Evolutionary conservation across 2,329 filamentous ascomycete species (phyloP), one percentile per base, ranked within the genome.

Genomic region (Sclerotinia trifoliorum): DNA sequence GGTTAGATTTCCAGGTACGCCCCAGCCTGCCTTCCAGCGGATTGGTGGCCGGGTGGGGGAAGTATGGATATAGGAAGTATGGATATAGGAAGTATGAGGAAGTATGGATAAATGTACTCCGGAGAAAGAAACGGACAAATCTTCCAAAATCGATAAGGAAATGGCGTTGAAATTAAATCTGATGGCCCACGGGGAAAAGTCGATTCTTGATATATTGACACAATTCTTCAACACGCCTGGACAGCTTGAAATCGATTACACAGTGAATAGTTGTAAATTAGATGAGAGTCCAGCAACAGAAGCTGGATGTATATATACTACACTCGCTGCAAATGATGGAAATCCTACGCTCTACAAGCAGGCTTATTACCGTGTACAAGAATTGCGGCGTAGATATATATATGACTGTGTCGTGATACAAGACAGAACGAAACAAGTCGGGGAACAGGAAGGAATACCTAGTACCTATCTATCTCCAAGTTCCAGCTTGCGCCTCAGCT

Each of bases 401-500:
- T 42, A 58, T 15, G 55, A 26, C 17, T 19, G 21, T n/a, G 11
- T 46, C 57, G 55, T 13, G 35, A 58, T 44, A 26, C 55, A 58
- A 58, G 55, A 57, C 35, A 58, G 24, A 26, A 11, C 35, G 39
- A 58, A 39, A 39, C 55, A 39, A 56, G n/a, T 35, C 54, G 39
- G 44, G 11, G 11, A 26, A 58, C 24, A 57, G 55, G 55, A 42
- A 57, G 35, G 35, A 35, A 35, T 35, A 35, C 35, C 35, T 35
- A 35, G 35, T 42, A 48, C 6, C 15, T 26, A 48, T 15, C 15
- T 26, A 49, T 49, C 58, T 32, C 44, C 58, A 61, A 48, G 42
- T 48, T 61, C 44, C 44, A 32, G 58, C 58, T 61, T 60, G n/a
- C 42, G 44, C 56, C 13, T 42, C 55, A 58, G 39, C 24, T 58